These are phyloP conservation scores for Chlorella sp. DNA, from an alignment of 139 green algal species.

Conservation along the genomic window DNA sequence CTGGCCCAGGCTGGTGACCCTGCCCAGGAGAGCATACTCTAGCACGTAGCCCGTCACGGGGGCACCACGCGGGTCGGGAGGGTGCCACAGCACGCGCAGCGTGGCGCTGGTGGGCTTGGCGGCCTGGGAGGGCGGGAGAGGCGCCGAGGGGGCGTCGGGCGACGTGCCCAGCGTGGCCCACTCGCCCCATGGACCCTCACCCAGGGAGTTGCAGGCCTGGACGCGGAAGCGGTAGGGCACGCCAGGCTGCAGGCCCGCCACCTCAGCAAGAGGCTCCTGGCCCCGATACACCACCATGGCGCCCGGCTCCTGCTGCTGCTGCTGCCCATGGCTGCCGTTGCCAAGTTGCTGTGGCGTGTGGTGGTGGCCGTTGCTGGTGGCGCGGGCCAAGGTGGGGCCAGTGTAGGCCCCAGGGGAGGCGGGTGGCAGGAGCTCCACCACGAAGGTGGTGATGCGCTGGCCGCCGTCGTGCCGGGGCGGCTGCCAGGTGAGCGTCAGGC, in stretches of 20 bases:
- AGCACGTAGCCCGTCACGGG: conserved; percentile 39
- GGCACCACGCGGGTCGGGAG: conserved; percentile 32
- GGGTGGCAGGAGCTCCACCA: conserved; percentile 36
- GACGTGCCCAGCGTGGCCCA: conserved; percentile 14
- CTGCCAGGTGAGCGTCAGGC: conserved; percentile 41
- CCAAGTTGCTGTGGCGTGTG: too few relatives aligned
- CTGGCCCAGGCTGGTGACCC: conserved; percentile 1
- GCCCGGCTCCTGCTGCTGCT: too few relatives aligned
- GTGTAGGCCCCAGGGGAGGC: neutral
- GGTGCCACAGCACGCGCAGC: conserved; percentile 32
- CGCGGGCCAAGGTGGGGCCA: neutral
- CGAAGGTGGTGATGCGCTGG: conserved; percentile 36
- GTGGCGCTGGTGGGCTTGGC: conserved; percentile 12
- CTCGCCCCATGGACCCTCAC: conserved; percentile 31
- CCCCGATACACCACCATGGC: conserved; percentile 7
- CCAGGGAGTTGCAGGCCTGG: conserved; percentile 34
- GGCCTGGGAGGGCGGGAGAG: conserved; percentile 1
- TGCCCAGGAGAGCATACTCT: conserved; percentile 20
- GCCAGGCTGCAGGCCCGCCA: conserved; percentile 27
- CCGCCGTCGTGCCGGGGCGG: conserved; percentile 55
- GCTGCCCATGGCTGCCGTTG: too few relatives aligned
- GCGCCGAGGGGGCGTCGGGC: conserved; percentile 12
- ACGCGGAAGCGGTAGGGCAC: conserved; percentile 37
- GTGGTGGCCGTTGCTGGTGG: too few relatives aligned
- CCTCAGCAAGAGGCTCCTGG: conserved; percentile 9